These are phyloP conservation scores for Lactuca saligna DNA, from an alignment of 129 eudicot genomes.

Conservation along the genomic window DNA sequence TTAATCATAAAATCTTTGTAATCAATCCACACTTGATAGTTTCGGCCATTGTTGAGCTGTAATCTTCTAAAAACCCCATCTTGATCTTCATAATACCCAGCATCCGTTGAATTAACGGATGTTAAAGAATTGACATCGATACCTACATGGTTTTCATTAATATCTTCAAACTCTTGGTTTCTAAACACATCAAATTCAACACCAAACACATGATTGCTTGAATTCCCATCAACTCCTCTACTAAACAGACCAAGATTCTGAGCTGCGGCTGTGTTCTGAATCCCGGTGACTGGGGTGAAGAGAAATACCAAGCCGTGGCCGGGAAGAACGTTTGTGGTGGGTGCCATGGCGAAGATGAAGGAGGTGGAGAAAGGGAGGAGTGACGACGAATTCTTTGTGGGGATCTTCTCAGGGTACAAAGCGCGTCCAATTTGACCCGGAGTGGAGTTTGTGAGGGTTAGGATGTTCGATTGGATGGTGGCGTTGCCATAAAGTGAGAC, in stretches of 20 bases:
- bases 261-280: slow-evolving; percentile 39
- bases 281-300: slow-evolving; percentile 56
- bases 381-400: slow-evolving; percentile 39
- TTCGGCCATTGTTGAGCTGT: slow-evolving; percentile 50
- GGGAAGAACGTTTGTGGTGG: slow-evolving; percentile 27
- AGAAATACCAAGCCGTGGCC: slow-evolving; percentile 76
- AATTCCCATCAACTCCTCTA: slow-evolving; percentile 38
- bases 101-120: slow-evolving; percentile 38
- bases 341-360: slow-evolving; percentile 77
- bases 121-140: slow-evolving; percentile 68
- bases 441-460: slow-evolving; percentile 48
- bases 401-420: slow-evolving; percentile 50
- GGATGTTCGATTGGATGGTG: slow-evolving; percentile 51
- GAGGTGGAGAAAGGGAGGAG: slow-evolving; percentile 67
- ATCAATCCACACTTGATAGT: slow-evolving; percentile 84
- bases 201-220: slow-evolving; percentile 57
- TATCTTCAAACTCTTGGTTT: slow-evolving; percentile 63
- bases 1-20: slow-evolving; percentile 48
- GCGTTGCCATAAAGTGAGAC: slow-evolving; percentile 67
- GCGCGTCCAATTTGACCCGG: slow-evolving; percentile 57
- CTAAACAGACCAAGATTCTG: slow-evolving; percentile 70
- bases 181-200: slow-evolving; percentile 69
- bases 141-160: slow-evolving; percentile 63
- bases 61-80: slow-evolving; percentile 33
- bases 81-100: slow-evolving; percentile 53